These are phyloP conservation scores for Tardiomyces digboiensis DNA, from an alignment of 1,139 yeast species.

Conservation along the genomic window DNA sequence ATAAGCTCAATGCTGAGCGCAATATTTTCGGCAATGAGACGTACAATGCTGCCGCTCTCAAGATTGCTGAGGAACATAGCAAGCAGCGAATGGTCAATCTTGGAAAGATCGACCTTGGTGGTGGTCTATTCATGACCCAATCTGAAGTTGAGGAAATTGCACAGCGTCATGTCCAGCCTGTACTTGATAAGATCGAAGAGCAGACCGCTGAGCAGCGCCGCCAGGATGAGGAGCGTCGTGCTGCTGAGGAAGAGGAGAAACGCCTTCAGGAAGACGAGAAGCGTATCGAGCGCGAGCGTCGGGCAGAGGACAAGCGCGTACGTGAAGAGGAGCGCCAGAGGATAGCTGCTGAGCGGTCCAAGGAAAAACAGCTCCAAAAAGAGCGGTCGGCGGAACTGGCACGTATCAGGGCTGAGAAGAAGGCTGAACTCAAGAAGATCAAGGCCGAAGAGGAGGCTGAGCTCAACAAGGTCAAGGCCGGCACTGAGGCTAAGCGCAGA, in stretches of 20 bases:
- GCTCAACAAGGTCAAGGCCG: conserved; percentile 13
- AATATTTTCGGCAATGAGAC: conserved; percentile 24
- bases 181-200: conserved; percentile 61
- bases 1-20: conserved; percentile 28
- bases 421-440: conserved; percentile 11
- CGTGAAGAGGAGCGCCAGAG: conserved; percentile 21
- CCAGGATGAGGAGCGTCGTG: conserved; percentile 50
- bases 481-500: conserved; percentile 3
- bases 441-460: conserved; percentile 15
- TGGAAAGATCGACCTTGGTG: conserved; percentile 75
- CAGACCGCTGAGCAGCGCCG: conserved; percentile 69
- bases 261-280: conserved; percentile 23
- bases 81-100: conserved; percentile 42
- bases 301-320: conserved; percentile 29
- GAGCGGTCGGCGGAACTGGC: conserved; percentile 21
- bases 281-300: conserved; percentile 23
- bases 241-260: conserved; percentile 36
- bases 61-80: conserved; percentile 59
- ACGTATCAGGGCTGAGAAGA: conserved; percentile 15
- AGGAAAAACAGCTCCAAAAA: conserved; percentile 17
- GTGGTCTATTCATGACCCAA: conserved; percentile 73
- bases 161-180: conserved; percentile 73
- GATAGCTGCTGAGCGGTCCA: conserved; percentile 25
- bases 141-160: conserved; percentile 78
- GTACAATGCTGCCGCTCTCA: conserved; percentile 37